A percentile compares a stretch with the other conserved stretches of the same genome.
Conservation (phyloP, 768 basidiomycete genomes). For the Tephrocybe sp. region DNA sequence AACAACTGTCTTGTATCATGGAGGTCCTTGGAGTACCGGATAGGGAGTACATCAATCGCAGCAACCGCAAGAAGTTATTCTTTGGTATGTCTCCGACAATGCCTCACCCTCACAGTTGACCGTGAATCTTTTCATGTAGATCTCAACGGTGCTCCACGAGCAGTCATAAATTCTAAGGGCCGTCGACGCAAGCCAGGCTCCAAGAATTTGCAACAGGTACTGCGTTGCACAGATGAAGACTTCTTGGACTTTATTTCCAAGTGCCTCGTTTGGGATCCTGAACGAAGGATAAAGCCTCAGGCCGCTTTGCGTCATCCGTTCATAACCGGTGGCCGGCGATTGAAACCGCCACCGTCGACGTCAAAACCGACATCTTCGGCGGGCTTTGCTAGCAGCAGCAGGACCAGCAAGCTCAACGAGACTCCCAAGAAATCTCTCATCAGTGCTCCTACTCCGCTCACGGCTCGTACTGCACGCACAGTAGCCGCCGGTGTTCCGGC, state of each 20-base stretch:
- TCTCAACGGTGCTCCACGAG: constrained; percentile 87
- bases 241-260: constrained; percentile 97
- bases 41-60: constrained; percentile 91
- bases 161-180: constrained; percentile 96
- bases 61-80: constrained; percentile 91
- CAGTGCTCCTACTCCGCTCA: constrained; percentile 84
- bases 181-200: constrained; percentile 88
- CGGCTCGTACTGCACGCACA: constrained; percentile 70
- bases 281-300: constrained; percentile 91
- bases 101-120: too few species aligned
- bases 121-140: constrained; percentile 64
- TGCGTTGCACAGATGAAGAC: constrained; percentile 90
- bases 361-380: constrained; percentile 62
- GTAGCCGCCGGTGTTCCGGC: constrained; percentile 47
- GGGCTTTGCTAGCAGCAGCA: constrained; percentile 48
- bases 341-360: constrained; percentile 46
- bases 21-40: constrained; percentile 96
- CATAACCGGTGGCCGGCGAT: constrained; percentile 64
- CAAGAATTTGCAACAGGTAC: constrained; percentile 85
- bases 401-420: constrained; percentile 54
- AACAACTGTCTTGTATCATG: constrained; percentile 98
- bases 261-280: constrained; percentile 98
- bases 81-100: constrained; percentile 61
- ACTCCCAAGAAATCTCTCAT: constrained; percentile 91
- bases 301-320: constrained; percentile 91